These are phyloP conservation scores for Drechslerella dactyloides DNA, from an alignment of 2,329 filamentous ascomycete genomes.

Conservation along the genomic window DNA sequence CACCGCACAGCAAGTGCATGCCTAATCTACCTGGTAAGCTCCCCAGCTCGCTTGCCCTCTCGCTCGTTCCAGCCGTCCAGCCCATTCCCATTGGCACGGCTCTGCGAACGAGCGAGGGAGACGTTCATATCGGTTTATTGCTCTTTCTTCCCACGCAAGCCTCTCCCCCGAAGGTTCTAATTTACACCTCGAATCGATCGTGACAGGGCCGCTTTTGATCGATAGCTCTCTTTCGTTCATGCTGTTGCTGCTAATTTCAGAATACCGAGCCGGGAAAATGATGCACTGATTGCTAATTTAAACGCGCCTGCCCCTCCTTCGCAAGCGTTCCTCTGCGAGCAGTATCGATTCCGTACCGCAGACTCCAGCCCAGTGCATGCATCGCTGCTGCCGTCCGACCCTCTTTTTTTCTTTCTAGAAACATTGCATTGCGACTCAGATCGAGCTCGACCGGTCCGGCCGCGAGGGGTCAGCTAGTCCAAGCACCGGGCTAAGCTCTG, in stretches of 20 bases:
- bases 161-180: too few species aligned
- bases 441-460: constrained; percentile 25
- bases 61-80: constrained; percentile 14
- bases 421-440: constrained; percentile 28
- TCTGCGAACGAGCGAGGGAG: background rate
- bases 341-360: too few species aligned
- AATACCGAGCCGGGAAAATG: background rate
- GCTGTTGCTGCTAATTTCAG: constrained; percentile 3
- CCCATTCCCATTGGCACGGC: constrained; percentile 24
- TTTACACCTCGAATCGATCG: background rate
- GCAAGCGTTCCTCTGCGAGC: constrained; percentile 5
- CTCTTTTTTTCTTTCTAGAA: constrained; percentile 7
- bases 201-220: constrained; percentile 1
- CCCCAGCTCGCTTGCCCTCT: constrained; percentile 28
- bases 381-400: constrained; percentile 24
- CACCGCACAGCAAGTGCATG: background rate
- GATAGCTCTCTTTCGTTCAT: constrained; percentile 1
- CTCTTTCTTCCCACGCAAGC: background rate
- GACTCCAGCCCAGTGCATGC: too few species aligned
- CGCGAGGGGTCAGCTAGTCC: background rate
- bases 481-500: too few species aligned
- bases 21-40: constrained; percentile 43
- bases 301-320: constrained; percentile 19
- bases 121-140: too few species aligned
- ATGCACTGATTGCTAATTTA: constrained; percentile 22